Evolutionary conservation across 371 early-diverging fungal genomes (phyloP).

Genomic region (Mortierella sp.): DNA sequence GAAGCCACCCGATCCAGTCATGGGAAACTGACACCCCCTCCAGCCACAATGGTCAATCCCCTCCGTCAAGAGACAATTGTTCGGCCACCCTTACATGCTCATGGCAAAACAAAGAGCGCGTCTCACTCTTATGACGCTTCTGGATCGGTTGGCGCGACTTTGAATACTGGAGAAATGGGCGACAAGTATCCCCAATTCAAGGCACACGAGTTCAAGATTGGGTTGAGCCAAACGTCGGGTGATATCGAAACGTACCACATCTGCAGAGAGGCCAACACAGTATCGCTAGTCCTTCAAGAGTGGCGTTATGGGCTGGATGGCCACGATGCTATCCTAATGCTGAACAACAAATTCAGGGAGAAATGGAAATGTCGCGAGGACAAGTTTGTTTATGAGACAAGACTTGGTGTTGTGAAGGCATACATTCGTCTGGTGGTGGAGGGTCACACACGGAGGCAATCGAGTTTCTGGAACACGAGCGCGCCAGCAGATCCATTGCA

Average conservation of each 20-base stretch:
- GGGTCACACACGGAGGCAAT: slow-evolving; percentile 2
- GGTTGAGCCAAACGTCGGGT: background rate
- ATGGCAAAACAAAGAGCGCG: background rate
- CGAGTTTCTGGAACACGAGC: background rate
- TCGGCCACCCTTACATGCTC: background rate
- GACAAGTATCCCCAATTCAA: background rate
- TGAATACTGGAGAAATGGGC: background rate
- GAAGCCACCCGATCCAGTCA: background rate
- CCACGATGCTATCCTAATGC: background rate
- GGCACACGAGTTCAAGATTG: background rate
- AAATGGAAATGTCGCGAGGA: background rate
- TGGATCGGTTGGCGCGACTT: background rate
- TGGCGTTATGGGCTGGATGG: background rate
- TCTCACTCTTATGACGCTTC: background rate
- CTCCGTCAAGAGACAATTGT: background rate
- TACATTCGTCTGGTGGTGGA: background rate
- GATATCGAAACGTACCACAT: background rate
- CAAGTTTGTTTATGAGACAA: background rate
- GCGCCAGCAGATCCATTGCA: background rate
- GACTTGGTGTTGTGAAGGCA: background rate
- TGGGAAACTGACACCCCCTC: too few relatives aligned
- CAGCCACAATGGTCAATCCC: too few relatives aligned
- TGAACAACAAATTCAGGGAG: background rate
- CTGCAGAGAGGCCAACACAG: background rate
- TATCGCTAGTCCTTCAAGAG: background rate